These are phyloP conservation scores for Phellopilus nigrolimitatus DNA, from an alignment of 1,284 basidiomycete species.

Conservation along the genomic window DNA sequence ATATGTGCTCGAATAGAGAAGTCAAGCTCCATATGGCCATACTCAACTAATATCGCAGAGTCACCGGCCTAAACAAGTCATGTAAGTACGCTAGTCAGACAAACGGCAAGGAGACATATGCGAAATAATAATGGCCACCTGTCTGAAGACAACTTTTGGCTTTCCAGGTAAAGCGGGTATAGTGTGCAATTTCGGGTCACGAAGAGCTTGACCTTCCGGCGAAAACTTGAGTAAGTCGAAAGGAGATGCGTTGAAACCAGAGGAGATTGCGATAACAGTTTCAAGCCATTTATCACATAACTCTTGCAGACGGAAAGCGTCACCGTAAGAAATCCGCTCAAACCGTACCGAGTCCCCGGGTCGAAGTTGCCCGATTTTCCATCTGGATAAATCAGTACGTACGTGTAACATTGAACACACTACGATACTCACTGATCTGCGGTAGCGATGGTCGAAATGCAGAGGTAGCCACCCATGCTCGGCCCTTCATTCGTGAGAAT, in stretches of 20 bases:
- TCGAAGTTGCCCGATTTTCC: slow-evolving; percentile 60
- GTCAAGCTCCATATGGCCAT: slow-evolving; percentile 46
- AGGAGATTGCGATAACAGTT: slow-evolving; percentile 24
- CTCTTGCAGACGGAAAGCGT: slow-evolving; percentile 31
- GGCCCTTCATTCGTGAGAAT: slow-evolving; percentile 60
- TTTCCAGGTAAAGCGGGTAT: slow-evolving; percentile 24
- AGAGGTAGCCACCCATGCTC: slow-evolving; percentile 61
- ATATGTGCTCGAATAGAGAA: slow-evolving; percentile 48
- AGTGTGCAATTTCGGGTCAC: slow-evolving; percentile 34
- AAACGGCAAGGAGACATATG: neutral
- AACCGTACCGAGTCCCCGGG: slow-evolving; percentile 51
- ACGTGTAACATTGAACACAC: neutral
- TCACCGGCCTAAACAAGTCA: slow-evolving; percentile 43
- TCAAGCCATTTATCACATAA: slow-evolving; percentile 31
- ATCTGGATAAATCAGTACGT: slow-evolving; percentile 33
- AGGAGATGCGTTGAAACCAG: slow-evolving; percentile 5
- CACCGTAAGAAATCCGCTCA: slow-evolving; percentile 39
- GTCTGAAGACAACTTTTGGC: slow-evolving; percentile 39
- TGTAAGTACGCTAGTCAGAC: too few species aligned
- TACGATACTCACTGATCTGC: slow-evolving; percentile 42
- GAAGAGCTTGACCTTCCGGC: slow-evolving; percentile 10
- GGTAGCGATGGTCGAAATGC: slow-evolving; percentile 48
- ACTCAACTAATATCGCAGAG: slow-evolving; percentile 54
- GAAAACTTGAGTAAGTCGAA: slow-evolving; percentile 16
- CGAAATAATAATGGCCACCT: slow-evolving; percentile 34